phyloP scores from a whole-genome alignment of 441 rosid species.

The Gossypium davidsonii region DNA sequence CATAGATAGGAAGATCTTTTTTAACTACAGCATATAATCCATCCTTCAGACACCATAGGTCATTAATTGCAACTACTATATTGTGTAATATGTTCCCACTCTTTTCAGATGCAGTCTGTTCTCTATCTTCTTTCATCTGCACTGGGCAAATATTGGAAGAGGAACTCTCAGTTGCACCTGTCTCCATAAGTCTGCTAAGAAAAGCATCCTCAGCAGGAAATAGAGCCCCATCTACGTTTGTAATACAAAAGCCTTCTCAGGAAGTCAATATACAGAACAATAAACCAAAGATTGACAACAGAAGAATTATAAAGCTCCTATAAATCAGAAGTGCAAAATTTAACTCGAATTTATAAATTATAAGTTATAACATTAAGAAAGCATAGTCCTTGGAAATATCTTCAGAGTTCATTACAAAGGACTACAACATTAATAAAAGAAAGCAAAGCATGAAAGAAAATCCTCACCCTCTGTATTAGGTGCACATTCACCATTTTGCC shows the following conservation, averaged over 20 bases:
- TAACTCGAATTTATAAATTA: neutral
- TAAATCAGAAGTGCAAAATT: neutral
- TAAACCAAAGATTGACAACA: neutral
- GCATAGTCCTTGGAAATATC: neutral
- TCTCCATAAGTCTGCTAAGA: conserved; percentile 59
- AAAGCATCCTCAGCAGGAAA: conserved; percentile 48
- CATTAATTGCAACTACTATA: conserved; percentile 45
- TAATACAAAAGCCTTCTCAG: conserved; percentile 30
- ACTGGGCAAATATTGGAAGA: conserved; percentile 39
- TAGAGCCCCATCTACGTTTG: conserved; percentile 39
- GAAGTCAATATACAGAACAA: conserved; percentile 18
- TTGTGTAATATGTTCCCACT: conserved; percentile 37
- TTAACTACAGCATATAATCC: conserved; percentile 43
- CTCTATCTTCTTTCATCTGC: conserved; percentile 38
- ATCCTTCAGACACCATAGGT: conserved; percentile 58
- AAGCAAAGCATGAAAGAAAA: conserved; percentile 1
- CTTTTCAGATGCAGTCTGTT: conserved; percentile 33
- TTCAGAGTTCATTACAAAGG: neutral
- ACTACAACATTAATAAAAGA: neutral
- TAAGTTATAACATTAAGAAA: neutral
- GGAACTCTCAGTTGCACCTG: conserved; percentile 83
- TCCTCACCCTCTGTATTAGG: conserved; percentile 47
- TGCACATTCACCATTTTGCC: conserved; percentile 25
- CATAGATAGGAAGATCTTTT: conserved; percentile 43
- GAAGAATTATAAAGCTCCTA: conserved; percentile 2